These are phyloP conservation scores for Scenedesmus sp. DNA, from an alignment of 163 green algal species.

Conservation along the genomic window DNA sequence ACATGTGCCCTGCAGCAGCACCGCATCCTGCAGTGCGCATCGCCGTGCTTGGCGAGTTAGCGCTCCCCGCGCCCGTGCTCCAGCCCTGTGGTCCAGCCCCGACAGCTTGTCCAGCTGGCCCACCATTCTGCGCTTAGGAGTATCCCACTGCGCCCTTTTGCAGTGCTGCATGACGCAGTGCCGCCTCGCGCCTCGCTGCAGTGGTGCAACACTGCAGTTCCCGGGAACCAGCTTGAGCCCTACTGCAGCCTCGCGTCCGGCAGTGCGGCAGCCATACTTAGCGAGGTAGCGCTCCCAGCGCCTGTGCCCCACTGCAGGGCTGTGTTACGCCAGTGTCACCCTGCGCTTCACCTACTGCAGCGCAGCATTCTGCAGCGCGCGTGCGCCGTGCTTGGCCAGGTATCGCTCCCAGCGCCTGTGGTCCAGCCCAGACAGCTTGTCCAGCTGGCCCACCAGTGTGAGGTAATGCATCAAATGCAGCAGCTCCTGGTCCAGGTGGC, in stretches of 20 bases:
- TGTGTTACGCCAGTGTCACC: too few relatives aligned
- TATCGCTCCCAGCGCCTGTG: constrained; percentile 83
- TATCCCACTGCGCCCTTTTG: not conserved
- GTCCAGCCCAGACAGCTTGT: constrained; percentile 76
- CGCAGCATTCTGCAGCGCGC: not conserved
- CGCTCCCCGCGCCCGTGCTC: constrained; percentile 67
- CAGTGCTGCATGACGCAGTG: not conserved
- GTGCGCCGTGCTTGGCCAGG: constrained; percentile 49
- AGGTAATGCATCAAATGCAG: constrained; percentile 89
- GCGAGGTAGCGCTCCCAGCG: constrained; percentile 75
- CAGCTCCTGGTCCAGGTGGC: constrained; percentile 87
- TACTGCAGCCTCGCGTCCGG: constrained; percentile 48
- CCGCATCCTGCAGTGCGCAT: not conserved
- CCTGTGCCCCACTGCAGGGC: constrained; percentile 75
- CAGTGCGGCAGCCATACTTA: constrained; percentile 13
- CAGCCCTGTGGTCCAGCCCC: not conserved
- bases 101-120: not conserved
- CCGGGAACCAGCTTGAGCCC: constrained; percentile 68
- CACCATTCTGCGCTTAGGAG: not conserved
- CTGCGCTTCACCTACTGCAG: not conserved
- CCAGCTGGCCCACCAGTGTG: constrained; percentile 75
- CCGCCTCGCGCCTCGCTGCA: too few relatives aligned
- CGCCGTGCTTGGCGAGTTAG: constrained; percentile 57
- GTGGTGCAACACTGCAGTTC: too few relatives aligned
- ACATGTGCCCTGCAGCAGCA: not conserved